Percentiles rank a stretch among this genome's conserved stretches.
Conservation (phyloP, 1,284 basidiomycete species). For the Schizophyllum amplum region DNA sequence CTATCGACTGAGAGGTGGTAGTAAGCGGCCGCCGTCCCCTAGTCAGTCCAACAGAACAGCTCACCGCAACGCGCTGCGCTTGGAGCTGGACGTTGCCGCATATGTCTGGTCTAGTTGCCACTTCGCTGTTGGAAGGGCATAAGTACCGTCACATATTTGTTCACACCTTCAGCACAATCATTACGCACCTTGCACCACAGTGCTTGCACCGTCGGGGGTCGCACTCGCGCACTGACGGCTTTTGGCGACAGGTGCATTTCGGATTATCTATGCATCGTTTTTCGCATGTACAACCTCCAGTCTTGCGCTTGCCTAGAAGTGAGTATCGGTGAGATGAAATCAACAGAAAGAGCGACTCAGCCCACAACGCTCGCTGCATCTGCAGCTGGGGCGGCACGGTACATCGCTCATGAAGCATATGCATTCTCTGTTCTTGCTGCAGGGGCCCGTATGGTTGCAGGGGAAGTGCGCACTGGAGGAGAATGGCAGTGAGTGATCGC, state of each 20-base stretch:
- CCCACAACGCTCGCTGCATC: too few relatives aligned
- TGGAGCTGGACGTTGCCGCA: conserved; percentile 8
- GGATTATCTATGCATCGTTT: not conserved
- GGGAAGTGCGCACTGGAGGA: too few relatives aligned
- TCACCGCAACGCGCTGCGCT: conserved; percentile 5
- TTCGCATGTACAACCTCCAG: too few relatives aligned
- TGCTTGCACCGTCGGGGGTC: conserved; percentile 9
- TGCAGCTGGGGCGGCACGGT: too few relatives aligned
- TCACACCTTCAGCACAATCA: not conserved
- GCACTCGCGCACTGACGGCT: conserved; percentile 4
- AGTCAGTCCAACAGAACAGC: not conserved
- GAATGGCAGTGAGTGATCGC: too few relatives aligned
- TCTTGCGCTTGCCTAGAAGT: too few relatives aligned
- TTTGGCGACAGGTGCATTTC: not conserved
- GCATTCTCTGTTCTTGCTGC: too few relatives aligned
- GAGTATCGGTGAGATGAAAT: too few relatives aligned
- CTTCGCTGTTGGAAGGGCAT: not conserved
- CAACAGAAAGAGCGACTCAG: too few relatives aligned
- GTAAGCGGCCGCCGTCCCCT: not conserved
- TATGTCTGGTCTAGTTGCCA: too few relatives aligned
- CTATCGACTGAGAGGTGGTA: conserved; percentile 1
- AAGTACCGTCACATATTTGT: not conserved
- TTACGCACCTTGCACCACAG: conserved; percentile 9
- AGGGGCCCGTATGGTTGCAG: too few relatives aligned
- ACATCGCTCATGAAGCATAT: too few relatives aligned